Evolutionary conservation across 805 yeast species (phyloP).

Genomic region (Pichia membranifaciens): DNA sequence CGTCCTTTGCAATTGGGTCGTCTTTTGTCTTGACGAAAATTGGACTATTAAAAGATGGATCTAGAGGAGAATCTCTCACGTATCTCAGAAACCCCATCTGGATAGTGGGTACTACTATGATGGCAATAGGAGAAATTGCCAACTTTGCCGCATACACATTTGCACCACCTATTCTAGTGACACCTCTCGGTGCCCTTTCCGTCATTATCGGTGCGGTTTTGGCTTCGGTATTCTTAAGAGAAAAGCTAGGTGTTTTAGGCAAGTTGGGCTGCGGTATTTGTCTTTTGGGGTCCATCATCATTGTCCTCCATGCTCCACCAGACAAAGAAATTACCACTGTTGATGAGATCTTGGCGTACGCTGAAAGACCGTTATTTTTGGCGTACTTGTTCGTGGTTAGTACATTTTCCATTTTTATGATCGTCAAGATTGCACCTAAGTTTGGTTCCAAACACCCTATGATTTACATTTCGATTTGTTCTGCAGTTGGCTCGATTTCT

Average conservation of each 20-base stretch:
- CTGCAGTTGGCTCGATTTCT: constrained; percentile 83
- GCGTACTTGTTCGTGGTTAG: constrained; percentile 59
- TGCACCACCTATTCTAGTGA: constrained; percentile 89
- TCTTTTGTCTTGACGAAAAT: constrained; percentile 85
- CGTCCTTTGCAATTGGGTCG: constrained; percentile 85
- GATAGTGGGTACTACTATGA: constrained; percentile 89
- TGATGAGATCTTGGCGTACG: constrained; percentile 78
- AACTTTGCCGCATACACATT: constrained; percentile 93
- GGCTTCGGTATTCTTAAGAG: constrained; percentile 79
- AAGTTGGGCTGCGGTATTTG: constrained; percentile 92
- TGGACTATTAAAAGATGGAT: constrained; percentile 66
- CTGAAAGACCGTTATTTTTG: constrained; percentile 71
- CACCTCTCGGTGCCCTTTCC: constrained; percentile 86
- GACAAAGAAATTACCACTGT: constrained; percentile 85
- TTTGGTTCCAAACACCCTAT: constrained; percentile 79
- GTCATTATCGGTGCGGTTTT: constrained; percentile 89
- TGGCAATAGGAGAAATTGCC: constrained; percentile 90
- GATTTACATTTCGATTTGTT: constrained; percentile 85
- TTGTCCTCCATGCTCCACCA: constrained; percentile 90
- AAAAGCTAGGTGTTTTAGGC: constrained; percentile 82
- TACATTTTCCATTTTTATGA: constrained; percentile 67
- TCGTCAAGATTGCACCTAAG: constrained; percentile 74
- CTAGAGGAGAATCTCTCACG: constrained; percentile 66
- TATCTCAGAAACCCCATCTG: constrained; percentile 81
- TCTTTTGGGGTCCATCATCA: constrained; percentile 78